Evolutionary conservation across 2,329 filamentous ascomycete genomes (phyloP).

Genomic region (Aspergillus niger): DNA sequence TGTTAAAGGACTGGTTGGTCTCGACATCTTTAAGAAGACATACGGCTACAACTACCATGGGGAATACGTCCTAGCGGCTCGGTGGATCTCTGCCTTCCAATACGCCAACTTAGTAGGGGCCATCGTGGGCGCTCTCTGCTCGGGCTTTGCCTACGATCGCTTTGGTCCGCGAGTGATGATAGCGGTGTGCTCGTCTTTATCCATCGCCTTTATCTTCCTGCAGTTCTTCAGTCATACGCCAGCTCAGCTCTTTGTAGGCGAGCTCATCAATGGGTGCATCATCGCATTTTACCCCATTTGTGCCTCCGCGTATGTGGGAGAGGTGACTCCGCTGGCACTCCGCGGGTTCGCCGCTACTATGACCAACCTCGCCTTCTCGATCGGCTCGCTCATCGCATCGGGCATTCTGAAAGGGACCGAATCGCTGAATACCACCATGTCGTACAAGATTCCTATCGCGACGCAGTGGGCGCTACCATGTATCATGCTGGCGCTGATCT

Average conservation of each 20-base stretch:
- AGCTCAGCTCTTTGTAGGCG: constrained; percentile 59
- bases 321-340: constrained; percentile 34
- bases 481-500: constrained; percentile 23
- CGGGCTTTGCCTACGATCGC: constrained; percentile 29
- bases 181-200: constrained; percentile 26
- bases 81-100: constrained; percentile 32
- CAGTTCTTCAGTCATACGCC: constrained; percentile 64
- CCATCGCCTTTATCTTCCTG: constrained; percentile 59
- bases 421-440: constrained; percentile 17
- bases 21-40: constrained; percentile 29
- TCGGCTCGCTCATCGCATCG: constrained; percentile 36
- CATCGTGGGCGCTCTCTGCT: constrained; percentile 28
- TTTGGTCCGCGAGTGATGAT: constrained; percentile 33
- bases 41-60: constrained; percentile 32
- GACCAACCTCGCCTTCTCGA: constrained; percentile 35
- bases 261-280: constrained; percentile 63
- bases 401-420: constrained; percentile 32
- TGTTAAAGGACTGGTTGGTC: constrained; percentile 29
- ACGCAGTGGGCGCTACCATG: constrained; percentile 28
- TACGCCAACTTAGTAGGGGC: constrained; percentile 30
- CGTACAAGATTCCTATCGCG: constrained; percentile 31
- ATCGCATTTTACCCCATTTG: constrained; percentile 64
- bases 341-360: constrained; percentile 33
- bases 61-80: constrained; percentile 27
- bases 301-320: constrained; percentile 42